Conservation (phyloP, 257 asterid genomes). For the Mentha longifolia region DNA sequence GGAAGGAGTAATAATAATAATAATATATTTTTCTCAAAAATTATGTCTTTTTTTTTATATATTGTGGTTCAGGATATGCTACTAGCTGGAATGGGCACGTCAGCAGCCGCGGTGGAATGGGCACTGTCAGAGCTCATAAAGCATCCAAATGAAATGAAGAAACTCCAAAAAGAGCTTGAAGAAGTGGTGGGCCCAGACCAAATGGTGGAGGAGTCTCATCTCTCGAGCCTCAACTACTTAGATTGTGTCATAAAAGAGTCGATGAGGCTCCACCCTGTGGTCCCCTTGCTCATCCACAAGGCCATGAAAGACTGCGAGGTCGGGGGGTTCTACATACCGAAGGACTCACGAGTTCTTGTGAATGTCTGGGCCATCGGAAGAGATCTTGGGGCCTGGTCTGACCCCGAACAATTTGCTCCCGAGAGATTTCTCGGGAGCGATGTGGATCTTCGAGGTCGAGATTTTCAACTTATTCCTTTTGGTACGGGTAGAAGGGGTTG, state of each 20-base stretch:
- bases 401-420: slow-evolving; percentile 37
- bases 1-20: no score
- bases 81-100: slow-evolving; percentile 40
- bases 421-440: slow-evolving; percentile 38
- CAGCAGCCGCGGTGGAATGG: slow-evolving; percentile 43
- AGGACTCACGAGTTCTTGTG: slow-evolving; percentile 20
- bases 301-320: slow-evolving; percentile 42
- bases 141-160: slow-evolving; percentile 36
- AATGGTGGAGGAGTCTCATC: slow-evolving; percentile 44
- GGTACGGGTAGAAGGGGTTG: slow-evolving; percentile 47
- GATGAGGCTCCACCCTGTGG: slow-evolving; percentile 39
- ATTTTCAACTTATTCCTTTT: slow-evolving; percentile 43
- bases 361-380: slow-evolving; percentile 44
- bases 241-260: slow-evolving; percentile 40
- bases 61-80: slow-evolving; percentile 37
- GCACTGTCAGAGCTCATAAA: slow-evolving; percentile 35
- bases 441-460: slow-evolving; percentile 35
- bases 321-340: slow-evolving; percentile 32
- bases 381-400: slow-evolving; percentile 34
- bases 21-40: no score
- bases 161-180: slow-evolving; percentile 40
- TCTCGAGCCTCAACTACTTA: slow-evolving; percentile 31
- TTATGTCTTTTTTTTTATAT: no score
- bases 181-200: slow-evolving; percentile 23
- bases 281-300: slow-evolving; percentile 36